phyloP scores from a whole-genome alignment of 129 eudicot genomes.

The Apium graveolens region DNA sequence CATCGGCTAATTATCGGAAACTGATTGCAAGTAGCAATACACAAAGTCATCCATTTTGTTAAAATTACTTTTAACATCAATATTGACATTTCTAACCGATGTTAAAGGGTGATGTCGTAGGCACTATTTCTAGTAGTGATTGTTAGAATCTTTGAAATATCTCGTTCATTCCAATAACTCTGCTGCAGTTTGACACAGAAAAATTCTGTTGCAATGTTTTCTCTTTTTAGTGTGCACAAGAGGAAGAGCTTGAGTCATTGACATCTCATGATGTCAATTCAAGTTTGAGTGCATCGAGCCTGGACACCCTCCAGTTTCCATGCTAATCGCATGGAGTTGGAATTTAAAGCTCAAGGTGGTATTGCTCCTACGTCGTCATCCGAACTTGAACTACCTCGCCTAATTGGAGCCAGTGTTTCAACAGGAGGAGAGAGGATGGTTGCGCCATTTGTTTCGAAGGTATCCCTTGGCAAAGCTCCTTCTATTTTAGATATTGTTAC shows the following conservation, averaged over 20 bases:
- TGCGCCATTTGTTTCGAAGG: constrained; percentile 95
- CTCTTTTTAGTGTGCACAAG: constrained; percentile 38
- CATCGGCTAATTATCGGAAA: too few species aligned
- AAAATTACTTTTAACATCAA: too few species aligned
- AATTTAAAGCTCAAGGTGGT: constrained; percentile 20
- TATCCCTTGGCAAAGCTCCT: constrained; percentile 9
- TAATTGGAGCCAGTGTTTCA: constrained; percentile 19
- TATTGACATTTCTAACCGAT: too few species aligned
- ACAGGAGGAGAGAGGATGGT: constrained; percentile 51
- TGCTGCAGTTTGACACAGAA: neutral
- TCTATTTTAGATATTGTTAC: neutral
- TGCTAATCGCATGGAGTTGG: constrained; percentile 22
- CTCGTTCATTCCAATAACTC: neutral
- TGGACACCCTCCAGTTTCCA: constrained; percentile 38
- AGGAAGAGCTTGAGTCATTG: constrained; percentile 29
- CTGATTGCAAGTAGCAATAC: too few species aligned
- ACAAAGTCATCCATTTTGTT: too few species aligned
- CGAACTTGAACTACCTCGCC: constrained; percentile 33
- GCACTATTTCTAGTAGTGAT: too few species aligned
- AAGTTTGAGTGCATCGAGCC: constrained; percentile 30
- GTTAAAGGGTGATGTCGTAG: too few species aligned
- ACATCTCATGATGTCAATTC: constrained; percentile 29
- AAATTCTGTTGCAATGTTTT: neutral
- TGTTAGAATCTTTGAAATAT: neutral
- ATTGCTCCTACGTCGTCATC: constrained; percentile 25